A percentile compares a stretch with the other conserved stretches of the same genome.
These are phyloP conservation scores for Terana coerulea DNA, from an alignment of 768 basidiomycete species.

Conservation along the genomic window DNA sequence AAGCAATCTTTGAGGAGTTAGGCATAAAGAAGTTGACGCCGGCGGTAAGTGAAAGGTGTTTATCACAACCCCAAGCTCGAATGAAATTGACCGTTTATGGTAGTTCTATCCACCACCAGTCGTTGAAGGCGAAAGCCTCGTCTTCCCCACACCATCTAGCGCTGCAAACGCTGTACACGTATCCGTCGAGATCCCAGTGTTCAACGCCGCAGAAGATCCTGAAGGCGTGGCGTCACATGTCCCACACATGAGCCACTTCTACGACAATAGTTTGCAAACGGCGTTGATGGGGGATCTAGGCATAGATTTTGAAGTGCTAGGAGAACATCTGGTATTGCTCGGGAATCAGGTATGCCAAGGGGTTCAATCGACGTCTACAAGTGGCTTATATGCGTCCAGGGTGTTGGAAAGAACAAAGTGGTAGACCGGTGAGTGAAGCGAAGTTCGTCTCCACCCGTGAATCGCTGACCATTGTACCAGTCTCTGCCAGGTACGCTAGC, in stretches of 20 bases:
- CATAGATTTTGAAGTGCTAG: slow-evolving; percentile 55
- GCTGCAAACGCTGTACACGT: slow-evolving; percentile 22
- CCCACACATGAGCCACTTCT: slow-evolving; percentile 68
- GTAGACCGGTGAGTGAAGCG: slow-evolving; percentile 46
- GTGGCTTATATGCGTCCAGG: slow-evolving; percentile 29
- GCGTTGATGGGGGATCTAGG: slow-evolving; percentile 64
- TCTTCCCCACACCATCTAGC: slow-evolving; percentile 43
- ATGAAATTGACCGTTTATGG: background rate
- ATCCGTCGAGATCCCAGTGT: slow-evolving; percentile 42
- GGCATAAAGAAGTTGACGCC: slow-evolving; percentile 40
- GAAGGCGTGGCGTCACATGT: slow-evolving; percentile 55
- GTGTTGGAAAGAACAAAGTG: slow-evolving; percentile 71
- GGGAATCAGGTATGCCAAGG: slow-evolving; percentile 54
- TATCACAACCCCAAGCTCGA: background rate
- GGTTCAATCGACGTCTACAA: background rate
- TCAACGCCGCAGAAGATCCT: slow-evolving; percentile 45
- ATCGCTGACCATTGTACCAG: slow-evolving; percentile 22
- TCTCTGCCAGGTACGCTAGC: slow-evolving; percentile 47
- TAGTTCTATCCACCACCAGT: slow-evolving; percentile 50
- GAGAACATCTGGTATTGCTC: slow-evolving; percentile 61
- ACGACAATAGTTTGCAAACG: slow-evolving; percentile 66
- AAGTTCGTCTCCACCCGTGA: too few relatives aligned
- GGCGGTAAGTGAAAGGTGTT: slow-evolving; percentile 31
- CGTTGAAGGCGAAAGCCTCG: slow-evolving; percentile 33
- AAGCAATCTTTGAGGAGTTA: slow-evolving; percentile 46